A percentile compares a stretch with the other conserved stretches of the same genome.
phyloP scores from a whole-genome alignment of 2,329 filamentous ascomycete genomes.

The Colletotrichum spaethianum region DNA sequence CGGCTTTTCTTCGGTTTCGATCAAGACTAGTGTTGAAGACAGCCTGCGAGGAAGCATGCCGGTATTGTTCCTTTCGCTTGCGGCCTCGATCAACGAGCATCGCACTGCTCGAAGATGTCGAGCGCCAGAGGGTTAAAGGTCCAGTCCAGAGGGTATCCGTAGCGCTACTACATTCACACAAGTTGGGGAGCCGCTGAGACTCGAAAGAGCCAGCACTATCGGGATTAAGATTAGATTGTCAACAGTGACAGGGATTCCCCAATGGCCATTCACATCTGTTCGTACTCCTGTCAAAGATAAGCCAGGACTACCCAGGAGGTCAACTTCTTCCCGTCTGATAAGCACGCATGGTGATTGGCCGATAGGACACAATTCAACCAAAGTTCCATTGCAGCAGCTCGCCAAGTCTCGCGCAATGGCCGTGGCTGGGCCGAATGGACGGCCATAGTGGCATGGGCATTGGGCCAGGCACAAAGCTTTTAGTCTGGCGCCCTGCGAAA shows the following conservation, averaged over 20 bases:
- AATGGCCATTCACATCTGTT: constrained; percentile 17
- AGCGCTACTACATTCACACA: no score
- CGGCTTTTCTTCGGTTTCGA: background rate
- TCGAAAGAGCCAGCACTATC: constrained; percentile 7
- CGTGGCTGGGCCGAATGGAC: constrained; percentile 19
- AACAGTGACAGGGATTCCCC: constrained; percentile 8
- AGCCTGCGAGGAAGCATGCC: background rate
- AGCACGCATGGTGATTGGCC: constrained; percentile 17
- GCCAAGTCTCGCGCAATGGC: constrained; percentile 36
- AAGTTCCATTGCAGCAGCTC: constrained; percentile 25
- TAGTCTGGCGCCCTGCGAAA: background rate
- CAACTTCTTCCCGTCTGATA: background rate
- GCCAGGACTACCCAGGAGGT: constrained; percentile 11
- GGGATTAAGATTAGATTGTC: constrained; percentile 22
- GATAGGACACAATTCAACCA: constrained; percentile 2
- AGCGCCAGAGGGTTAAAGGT: background rate
- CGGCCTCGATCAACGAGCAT: background rate
- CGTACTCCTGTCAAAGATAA: constrained; percentile 16
- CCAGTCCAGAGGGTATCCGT: background rate
- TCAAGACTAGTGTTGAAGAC: background rate
- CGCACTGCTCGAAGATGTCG: background rate
- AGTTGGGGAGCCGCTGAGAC: background rate
- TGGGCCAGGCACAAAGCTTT: background rate
- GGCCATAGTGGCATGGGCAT: constrained; percentile 17
- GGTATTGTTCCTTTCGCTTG: background rate